These are phyloP conservation scores for Amoebophrya sp. DNA, from an alignment of 169 alveolate genomes.

Conservation along the genomic window DNA sequence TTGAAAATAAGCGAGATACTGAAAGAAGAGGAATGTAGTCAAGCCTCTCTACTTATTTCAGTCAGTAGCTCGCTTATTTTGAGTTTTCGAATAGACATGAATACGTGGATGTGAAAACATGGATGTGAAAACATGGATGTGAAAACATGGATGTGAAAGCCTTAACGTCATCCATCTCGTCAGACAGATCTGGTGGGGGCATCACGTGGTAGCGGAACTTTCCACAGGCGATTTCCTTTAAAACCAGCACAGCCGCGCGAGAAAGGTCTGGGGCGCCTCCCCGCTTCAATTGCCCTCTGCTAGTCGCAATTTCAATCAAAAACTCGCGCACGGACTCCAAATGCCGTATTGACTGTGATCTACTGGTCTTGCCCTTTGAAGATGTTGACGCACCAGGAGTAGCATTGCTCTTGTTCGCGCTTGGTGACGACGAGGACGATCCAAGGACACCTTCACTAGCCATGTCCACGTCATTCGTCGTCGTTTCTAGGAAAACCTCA, in stretches of 20 bases:
- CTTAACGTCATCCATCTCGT: too few species aligned
- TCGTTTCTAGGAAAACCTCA: neutral
- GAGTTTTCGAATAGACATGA: too few species aligned
- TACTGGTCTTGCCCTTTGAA: too few species aligned
- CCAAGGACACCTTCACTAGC: neutral
- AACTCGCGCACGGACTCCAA: neutral
- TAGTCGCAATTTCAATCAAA: neutral
- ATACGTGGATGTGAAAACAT: too few species aligned
- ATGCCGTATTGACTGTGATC: too few species aligned
- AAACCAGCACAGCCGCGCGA: neutral
- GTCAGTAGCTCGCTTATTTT: too few species aligned
- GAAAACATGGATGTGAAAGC: too few species aligned
- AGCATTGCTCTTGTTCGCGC: neutral
- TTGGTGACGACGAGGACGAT: neutral
- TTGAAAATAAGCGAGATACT: too few species aligned
- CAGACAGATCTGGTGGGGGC: neutral
- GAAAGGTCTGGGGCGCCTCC: neutral
- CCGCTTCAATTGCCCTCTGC: neutral
- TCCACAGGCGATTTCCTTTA: constrained; percentile 1
- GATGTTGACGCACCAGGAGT: neutral
- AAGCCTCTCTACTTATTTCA: too few species aligned
- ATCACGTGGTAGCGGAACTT: constrained; percentile 6
- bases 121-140: too few species aligned
- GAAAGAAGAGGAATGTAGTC: too few species aligned
- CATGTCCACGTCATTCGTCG: neutral